These are phyloP conservation scores for Mortierella antarctica DNA, from an alignment of 192 early-diverging fungal genomes.

Conservation along the genomic window DNA sequence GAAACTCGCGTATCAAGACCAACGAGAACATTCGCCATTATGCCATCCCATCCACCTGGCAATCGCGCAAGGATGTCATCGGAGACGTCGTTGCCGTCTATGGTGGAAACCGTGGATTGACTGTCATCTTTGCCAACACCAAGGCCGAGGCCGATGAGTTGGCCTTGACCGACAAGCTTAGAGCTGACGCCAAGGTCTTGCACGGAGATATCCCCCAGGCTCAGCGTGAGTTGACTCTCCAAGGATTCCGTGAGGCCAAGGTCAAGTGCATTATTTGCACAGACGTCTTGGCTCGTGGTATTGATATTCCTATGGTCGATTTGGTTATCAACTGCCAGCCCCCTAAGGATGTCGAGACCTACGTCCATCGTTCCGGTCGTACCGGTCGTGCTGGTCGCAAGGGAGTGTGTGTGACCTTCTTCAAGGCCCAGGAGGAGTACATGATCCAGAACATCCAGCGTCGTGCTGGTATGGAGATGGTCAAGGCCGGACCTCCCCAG, in stretches of 20 bases:
- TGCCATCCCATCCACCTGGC: constrained; percentile 88
- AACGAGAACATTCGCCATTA: constrained; percentile 88
- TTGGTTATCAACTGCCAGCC: constrained; percentile 97
- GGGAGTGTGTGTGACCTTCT: constrained; percentile 94
- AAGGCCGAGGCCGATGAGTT: constrained; percentile 91
- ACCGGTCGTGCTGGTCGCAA: constrained; percentile 92
- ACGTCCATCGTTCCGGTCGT: constrained; percentile 95
- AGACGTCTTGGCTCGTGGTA: constrained; percentile 94
- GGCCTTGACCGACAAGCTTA: constrained; percentile 80
- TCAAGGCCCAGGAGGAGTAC: constrained; percentile 87
- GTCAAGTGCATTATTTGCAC: constrained; percentile 90
- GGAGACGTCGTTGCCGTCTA: constrained; percentile 95
- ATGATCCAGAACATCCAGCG: constrained; percentile 81
- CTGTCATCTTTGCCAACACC: constrained; percentile 96
- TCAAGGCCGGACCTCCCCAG: constrained; percentile 85
- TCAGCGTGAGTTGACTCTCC: constrained; percentile 81
- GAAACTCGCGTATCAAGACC: constrained; percentile 89
- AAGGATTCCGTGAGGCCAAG: constrained; percentile 89
- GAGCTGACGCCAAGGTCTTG: constrained; percentile 80
- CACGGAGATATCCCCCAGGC: constrained; percentile 89
- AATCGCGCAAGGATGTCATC: constrained; percentile 89
- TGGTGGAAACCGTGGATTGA: constrained; percentile 78
- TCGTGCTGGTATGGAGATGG: constrained; percentile 84
- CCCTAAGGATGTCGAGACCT: constrained; percentile 92
- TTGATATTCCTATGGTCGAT: constrained; percentile 97